phyloP scores from a whole-genome alignment of 2,329 filamentous ascomycete species.

The Rosellinia necatrix region DNA sequence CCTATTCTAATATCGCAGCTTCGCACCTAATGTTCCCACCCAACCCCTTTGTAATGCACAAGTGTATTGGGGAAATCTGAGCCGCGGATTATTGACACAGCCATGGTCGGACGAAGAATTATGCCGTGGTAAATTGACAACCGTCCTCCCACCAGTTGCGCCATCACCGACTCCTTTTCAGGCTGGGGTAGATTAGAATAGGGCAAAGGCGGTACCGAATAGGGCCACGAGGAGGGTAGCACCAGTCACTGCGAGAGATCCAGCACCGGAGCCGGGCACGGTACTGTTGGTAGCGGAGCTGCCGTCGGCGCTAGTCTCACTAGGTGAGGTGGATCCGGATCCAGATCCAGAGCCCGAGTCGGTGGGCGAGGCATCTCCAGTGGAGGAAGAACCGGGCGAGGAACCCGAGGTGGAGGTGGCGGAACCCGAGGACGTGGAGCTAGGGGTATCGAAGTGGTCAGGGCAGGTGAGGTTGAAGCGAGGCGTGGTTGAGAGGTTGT shows the following conservation, averaged over 20 bases:
- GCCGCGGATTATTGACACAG: conserved; percentile 3
- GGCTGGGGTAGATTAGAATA: conserved; percentile 18
- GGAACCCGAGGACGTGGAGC: conserved; percentile 12
- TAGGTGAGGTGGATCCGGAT: conserved; percentile 5
- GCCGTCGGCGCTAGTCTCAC: background rate
- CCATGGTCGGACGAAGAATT: conserved; percentile 1
- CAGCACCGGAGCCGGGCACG: conserved; percentile 8
- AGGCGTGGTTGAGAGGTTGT: conserved; percentile 29
- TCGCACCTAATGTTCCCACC: conserved; percentile 10
- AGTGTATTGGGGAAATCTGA: conserved; percentile 6
- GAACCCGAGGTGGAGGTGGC: conserved; percentile 9
- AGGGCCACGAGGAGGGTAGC: conserved; percentile 23
- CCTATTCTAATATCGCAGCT: conserved; percentile 22
- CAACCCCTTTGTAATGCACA: conserved; percentile 9
- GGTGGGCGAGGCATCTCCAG: conserved; percentile 13
- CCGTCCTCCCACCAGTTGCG: background rate
- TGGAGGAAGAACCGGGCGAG: conserved; percentile 7
- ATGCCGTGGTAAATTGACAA: conserved; percentile 9
- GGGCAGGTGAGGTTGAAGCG: conserved; percentile 32
- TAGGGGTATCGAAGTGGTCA: conserved; percentile 16
- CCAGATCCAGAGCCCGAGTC: conserved; percentile 3
- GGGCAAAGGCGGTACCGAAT: conserved; percentile 20
- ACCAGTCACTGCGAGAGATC: conserved; percentile 21
- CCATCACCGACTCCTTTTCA: conserved; percentile 7
- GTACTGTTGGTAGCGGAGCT: conserved; percentile 3